Evolutionary conservation across 2,329 filamentous ascomycete genomes (phyloP).

Genomic region (Davidsoniella neocaledoniae): DNA sequence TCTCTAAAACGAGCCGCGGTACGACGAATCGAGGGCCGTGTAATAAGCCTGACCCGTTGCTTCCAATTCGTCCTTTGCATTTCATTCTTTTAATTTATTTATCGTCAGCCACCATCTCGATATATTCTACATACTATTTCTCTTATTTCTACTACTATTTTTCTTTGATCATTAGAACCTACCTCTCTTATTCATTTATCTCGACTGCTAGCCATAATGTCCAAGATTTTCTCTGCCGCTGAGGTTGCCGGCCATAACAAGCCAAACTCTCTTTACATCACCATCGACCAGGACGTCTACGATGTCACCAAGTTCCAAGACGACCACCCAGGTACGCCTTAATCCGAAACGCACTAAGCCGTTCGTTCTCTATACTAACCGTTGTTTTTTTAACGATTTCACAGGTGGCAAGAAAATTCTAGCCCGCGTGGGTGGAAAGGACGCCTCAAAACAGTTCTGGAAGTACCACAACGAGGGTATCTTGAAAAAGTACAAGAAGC

Average conservation of each 20-base stretch:
- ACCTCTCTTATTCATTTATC: background rate
- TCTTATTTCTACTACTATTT: background rate
- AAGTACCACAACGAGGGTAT: slow-evolving; percentile 73
- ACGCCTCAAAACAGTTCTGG: slow-evolving; percentile 52
- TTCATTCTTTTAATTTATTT: slow-evolving; percentile 3
- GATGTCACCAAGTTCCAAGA: slow-evolving; percentile 81
- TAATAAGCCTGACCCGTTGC: background rate
- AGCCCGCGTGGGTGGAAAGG: slow-evolving; percentile 45
- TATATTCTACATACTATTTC: slow-evolving; percentile 7
- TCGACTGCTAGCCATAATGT: slow-evolving; percentile 40
- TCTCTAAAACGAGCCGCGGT: too few species aligned
- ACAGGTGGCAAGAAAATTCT: slow-evolving; percentile 48
- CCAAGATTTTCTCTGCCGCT: slow-evolving; percentile 64
- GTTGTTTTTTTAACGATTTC: slow-evolving; percentile 1
- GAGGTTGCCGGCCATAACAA: slow-evolving; percentile 92
- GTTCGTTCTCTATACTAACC: slow-evolving; percentile 2
- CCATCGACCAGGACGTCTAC: slow-evolving; percentile 90
- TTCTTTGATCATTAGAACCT: background rate
- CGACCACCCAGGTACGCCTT: slow-evolving; percentile 55
- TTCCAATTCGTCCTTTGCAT: background rate
- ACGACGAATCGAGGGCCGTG: too few species aligned
- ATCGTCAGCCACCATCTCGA: background rate
- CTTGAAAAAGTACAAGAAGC: slow-evolving; percentile 67
- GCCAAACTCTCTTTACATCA: slow-evolving; percentile 67
- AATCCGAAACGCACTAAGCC: background rate